Percentiles rank a stretch among this genome's conserved stretches.
These are phyloP conservation scores for Trypanosoma scelopori DNA, from an alignment of 208 protist genomes.

Conservation along the genomic window DNA sequence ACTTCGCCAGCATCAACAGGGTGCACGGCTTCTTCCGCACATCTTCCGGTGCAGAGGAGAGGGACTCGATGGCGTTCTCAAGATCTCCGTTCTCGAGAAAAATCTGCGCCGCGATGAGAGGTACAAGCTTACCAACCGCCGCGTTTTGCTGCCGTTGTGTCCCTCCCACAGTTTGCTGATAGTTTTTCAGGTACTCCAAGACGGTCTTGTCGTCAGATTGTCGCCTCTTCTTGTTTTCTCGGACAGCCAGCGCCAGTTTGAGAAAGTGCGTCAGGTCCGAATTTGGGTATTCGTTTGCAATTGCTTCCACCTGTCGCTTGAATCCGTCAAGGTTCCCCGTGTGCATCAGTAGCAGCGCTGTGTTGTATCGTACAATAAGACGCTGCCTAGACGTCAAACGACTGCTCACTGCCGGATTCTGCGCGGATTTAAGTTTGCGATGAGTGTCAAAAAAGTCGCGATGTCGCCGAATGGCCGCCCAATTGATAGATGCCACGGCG, in stretches of 20 bases:
- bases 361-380: conserved; percentile 83
- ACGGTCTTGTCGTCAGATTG: conserved; percentile 30
- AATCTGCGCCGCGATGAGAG: conserved; percentile 67
- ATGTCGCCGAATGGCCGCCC: conserved; percentile 61
- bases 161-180: conserved; percentile 17
- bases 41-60: conserved; percentile 38
- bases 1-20: conserved; percentile 52
- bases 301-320: conserved; percentile 55
- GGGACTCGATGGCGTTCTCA: conserved; percentile 37
- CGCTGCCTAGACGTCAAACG: conserved; percentile 71
- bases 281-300: conserved; percentile 58
- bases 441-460: conserved; percentile 75
- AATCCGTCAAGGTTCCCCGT: conserved; percentile 57
- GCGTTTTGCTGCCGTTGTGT: conserved; percentile 16
- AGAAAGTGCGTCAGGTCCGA: conserved; percentile 71
- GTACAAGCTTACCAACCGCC: conserved; percentile 25
- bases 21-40: conserved; percentile 44
- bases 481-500: conserved; percentile 74
- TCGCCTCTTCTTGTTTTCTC: conserved; percentile 59
- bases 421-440: conserved; percentile 62
- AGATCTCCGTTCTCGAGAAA: conserved; percentile 78
- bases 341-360: conserved; percentile 71
- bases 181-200: conserved; percentile 28
- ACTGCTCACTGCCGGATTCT: conserved; percentile 49
- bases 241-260: conserved; percentile 55